A percentile compares a stretch with the other conserved stretches of the same genome.
Evolutionary conservation across 129 eudicot species (phyloP).

Genomic region (Calendula officinalis): DNA sequence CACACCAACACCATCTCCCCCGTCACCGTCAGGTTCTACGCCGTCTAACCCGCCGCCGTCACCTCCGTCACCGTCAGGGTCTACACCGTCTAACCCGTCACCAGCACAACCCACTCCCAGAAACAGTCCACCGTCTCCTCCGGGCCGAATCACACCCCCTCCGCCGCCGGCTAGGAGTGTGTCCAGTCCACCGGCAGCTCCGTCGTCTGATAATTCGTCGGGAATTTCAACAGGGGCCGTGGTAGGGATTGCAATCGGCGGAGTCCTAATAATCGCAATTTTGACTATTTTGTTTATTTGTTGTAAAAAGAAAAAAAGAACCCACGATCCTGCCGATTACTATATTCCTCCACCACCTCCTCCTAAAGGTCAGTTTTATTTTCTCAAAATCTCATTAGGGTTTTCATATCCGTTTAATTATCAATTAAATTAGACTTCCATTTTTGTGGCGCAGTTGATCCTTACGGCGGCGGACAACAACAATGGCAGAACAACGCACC

Average conservation of each 20-base stretch:
- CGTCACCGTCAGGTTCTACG: slow-evolving; percentile 20
- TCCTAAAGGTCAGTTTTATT: slow-evolving; percentile 28
- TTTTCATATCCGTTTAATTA: neutral
- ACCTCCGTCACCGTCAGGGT: slow-evolving; percentile 6
- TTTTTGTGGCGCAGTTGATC: slow-evolving; percentile 24
- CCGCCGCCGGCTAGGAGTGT: slow-evolving; percentile 35
- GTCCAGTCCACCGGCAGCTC: slow-evolving; percentile 23
- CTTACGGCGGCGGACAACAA: slow-evolving; percentile 22
- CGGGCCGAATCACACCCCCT: slow-evolving; percentile 28
- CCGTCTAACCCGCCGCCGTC: slow-evolving; percentile 24
- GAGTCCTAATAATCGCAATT: slow-evolving; percentile 24
- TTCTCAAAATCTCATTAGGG: slow-evolving; percentile 2
- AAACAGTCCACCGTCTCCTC: slow-evolving; percentile 28
- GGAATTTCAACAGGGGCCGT: slow-evolving; percentile 33
- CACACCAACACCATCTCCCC: slow-evolving; percentile 17
- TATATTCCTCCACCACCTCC: slow-evolving; percentile 39
- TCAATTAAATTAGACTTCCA: neutral
- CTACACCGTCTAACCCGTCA: slow-evolving; percentile 14
- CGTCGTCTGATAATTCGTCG: slow-evolving; percentile 18
- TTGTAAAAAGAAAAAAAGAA: slow-evolving; percentile 33
- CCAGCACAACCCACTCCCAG: slow-evolving; percentile 11
- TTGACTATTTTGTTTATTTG: slow-evolving; percentile 30
- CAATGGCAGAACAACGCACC: slow-evolving; percentile 35
- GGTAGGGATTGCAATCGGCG: slow-evolving; percentile 34
- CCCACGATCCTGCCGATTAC: slow-evolving; percentile 18